Conservation (phyloP, 2,329 filamentous ascomycete genomes). For the Sphaerulina vaccinii region DNA sequence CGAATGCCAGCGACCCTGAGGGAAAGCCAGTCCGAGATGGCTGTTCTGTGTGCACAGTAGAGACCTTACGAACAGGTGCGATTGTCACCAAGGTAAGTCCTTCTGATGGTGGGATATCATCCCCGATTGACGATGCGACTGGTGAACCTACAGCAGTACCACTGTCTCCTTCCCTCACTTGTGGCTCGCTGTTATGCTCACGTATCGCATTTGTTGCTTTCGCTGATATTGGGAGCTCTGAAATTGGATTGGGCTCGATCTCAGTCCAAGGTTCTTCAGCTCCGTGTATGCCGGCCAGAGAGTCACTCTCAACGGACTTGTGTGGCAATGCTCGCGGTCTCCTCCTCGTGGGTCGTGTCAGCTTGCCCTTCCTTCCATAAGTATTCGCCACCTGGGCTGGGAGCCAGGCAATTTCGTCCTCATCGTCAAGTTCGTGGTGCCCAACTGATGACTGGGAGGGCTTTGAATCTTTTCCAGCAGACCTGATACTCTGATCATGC, state of each 20-base stretch:
- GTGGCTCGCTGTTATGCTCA: neutral
- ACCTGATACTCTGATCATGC: constrained; percentile 5
- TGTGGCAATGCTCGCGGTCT: neutral
- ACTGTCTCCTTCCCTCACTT: neutral
- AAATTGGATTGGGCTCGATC: neutral
- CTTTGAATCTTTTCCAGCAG: neutral
- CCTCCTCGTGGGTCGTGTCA: constrained; percentile 1
- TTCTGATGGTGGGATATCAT: too few species aligned
- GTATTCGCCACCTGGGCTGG: constrained; percentile 25
- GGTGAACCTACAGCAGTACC: neutral
- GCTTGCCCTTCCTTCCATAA: constrained; percentile 25
- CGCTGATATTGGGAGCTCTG: neutral
- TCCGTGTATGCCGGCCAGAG: neutral
- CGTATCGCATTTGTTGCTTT: neutral
- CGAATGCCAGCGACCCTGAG: neutral
- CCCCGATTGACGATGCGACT: neutral
- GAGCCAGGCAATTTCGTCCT: constrained; percentile 24
- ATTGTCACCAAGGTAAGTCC: too few species aligned
- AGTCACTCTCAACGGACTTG: neutral
- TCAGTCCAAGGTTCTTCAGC: neutral
- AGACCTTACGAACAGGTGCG: too few species aligned
- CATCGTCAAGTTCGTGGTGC: constrained; percentile 10
- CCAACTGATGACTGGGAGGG: neutral
- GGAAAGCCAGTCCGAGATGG: neutral
- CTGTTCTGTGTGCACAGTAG: too few species aligned